phyloP scores from a whole-genome alignment of 2,329 filamentous ascomycete genomes.

The Hypoxylon sp. region DNA sequence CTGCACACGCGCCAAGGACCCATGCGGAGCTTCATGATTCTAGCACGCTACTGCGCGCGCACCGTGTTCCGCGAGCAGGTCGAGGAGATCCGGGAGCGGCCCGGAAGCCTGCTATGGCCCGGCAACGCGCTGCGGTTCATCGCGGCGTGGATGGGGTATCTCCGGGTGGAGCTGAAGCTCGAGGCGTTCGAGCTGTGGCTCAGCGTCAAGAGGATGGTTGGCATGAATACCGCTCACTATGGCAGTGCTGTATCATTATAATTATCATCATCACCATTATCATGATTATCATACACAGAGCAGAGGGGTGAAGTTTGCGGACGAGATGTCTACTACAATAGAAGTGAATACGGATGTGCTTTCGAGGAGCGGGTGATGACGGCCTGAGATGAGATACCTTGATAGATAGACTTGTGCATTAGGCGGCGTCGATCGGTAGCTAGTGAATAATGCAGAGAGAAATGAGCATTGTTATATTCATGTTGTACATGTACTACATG shows the following conservation, averaged over 20 bases:
- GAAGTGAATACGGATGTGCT: conserved; percentile 5
- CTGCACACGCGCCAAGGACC: conserved; percentile 80
- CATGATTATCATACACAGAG: conserved; percentile 2
- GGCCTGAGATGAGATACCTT: conserved; percentile 22
- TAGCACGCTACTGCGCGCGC: conserved; percentile 76
- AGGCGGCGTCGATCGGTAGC: conserved; percentile 25
- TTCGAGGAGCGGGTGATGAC: conserved; percentile 1
- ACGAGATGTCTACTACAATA: conserved; percentile 5
- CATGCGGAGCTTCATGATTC: conserved; percentile 76
- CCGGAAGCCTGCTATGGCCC: conserved; percentile 72
- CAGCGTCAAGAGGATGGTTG: conserved; percentile 65
- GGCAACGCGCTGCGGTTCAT: conserved; percentile 68
- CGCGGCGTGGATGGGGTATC: conserved; percentile 70
- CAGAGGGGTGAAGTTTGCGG: background rate
- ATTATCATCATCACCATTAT: background rate
- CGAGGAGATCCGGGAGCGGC: conserved; percentile 65
- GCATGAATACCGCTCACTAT: conserved; percentile 48
- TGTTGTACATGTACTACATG: background rate
- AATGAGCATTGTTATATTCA: background rate
- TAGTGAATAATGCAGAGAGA: conserved; percentile 3
- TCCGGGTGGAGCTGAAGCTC: conserved; percentile 74
- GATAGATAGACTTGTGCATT: conserved; percentile 32
- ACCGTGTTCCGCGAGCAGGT: conserved; percentile 77
- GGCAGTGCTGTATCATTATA: conserved; percentile 33
- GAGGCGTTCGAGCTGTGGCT: conserved; percentile 75